These are phyloP conservation scores for Mycosarcoma mackinlayi DNA, from an alignment of 1,284 basidiomycete species.

Conservation along the genomic window DNA sequence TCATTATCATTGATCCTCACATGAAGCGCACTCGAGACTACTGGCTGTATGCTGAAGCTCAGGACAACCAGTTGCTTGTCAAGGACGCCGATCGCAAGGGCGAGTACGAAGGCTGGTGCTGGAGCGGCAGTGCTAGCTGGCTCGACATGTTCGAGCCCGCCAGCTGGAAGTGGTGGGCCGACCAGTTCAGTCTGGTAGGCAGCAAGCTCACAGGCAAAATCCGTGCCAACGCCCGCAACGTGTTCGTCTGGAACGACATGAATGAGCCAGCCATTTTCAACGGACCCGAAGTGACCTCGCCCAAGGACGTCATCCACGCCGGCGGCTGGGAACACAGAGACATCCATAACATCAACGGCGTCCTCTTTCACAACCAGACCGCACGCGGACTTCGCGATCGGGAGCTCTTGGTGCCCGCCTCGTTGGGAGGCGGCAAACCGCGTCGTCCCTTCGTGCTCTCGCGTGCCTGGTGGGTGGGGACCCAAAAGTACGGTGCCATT, in stretches of 20 bases:
- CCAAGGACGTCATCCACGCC: slow-evolving; percentile 89
- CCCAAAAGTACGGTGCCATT: slow-evolving; percentile 93
- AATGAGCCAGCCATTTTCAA: slow-evolving; percentile 99
- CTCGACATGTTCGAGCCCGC: slow-evolving; percentile 95
- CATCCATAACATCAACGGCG: slow-evolving; percentile 84
- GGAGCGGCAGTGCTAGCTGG: slow-evolving; percentile 95
- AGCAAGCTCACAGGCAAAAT: slow-evolving; percentile 48
- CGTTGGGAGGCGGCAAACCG: slow-evolving; percentile 70
- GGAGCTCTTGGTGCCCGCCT: slow-evolving; percentile 74
- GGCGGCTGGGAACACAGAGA: slow-evolving; percentile 98
- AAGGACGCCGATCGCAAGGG: slow-evolving; percentile 79
- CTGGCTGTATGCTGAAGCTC: slow-evolving; percentile 86
- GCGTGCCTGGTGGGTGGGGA: slow-evolving; percentile 92
- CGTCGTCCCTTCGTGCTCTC: slow-evolving; percentile 87
- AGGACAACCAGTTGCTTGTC: slow-evolving; percentile 82
- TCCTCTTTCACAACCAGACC: slow-evolving; percentile 78
- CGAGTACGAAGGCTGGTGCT: slow-evolving; percentile 98
- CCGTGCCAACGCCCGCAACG: slow-evolving; percentile 70
- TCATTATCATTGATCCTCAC: slow-evolving; percentile 96
- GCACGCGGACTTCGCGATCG: slow-evolving; percentile 83
- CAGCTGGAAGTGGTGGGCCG: slow-evolving; percentile 87
- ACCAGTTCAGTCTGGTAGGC: slow-evolving; percentile 52
- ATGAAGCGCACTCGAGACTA: slow-evolving; percentile 84
- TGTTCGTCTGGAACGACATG: slow-evolving; percentile 99
- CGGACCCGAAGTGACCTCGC: slow-evolving; percentile 97